Percentiles rank a stretch among this genome's conserved stretches.
Evolutionary conservation across 345 rosid genomes (phyloP).

Genomic region (Gynandropsis gynandra): DNA sequence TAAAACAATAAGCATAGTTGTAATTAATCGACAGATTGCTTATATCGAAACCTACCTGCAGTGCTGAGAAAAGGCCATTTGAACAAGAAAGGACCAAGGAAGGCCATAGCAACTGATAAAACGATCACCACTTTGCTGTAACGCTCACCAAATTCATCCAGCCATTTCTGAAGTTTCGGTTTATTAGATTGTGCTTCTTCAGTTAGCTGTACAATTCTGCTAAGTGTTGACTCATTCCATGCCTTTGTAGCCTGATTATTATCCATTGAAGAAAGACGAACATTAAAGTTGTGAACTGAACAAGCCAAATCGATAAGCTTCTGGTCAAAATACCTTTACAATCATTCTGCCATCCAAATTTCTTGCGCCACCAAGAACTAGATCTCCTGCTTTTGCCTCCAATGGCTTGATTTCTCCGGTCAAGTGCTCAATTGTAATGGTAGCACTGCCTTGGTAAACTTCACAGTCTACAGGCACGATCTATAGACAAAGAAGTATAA

Average conservation of each 20-base stretch:
- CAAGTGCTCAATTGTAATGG: conserved; percentile 91
- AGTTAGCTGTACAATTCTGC: conserved; percentile 82
- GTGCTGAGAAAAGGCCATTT: conserved; percentile 89
- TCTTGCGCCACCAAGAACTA: conserved; percentile 93
- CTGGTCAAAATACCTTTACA: conserved; percentile 47
- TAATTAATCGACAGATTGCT: neutral
- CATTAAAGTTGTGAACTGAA: neutral
- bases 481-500: conserved; percentile 32
- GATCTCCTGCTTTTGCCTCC: conserved; percentile 80
- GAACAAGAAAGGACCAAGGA: conserved; percentile 81
- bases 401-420: conserved; percentile 95
- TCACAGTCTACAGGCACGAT: conserved; percentile 92
- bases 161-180: conserved; percentile 93
- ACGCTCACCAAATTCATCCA: conserved; percentile 90
- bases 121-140: conserved; percentile 90
- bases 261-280: conserved; percentile 12
- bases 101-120: conserved; percentile 67
- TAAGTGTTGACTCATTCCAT: conserved; percentile 89
- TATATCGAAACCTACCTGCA: conserved; percentile 50
- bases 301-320: conserved; percentile 4
- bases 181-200: conserved; percentile 89
- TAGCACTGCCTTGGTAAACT: conserved; percentile 81
- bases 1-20: neutral
- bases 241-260: conserved; percentile 59
- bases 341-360: conserved; percentile 96